These are phyloP conservation scores for Populus hybrid DNA, from an alignment of 441 rosid genomes.

Conservation along the genomic window DNA sequence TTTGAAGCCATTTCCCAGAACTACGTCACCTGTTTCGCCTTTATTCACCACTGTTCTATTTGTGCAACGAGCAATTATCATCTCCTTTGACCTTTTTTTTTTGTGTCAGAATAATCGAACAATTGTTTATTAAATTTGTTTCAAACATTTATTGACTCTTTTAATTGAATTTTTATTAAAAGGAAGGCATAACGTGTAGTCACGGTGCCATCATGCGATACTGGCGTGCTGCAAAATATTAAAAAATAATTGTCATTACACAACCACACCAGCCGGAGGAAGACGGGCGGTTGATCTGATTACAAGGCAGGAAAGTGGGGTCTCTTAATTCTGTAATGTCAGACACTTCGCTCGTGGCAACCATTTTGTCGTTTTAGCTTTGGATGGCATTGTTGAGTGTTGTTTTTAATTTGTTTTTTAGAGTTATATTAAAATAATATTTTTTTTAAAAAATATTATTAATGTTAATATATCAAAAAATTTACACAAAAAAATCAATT, in stretches of 20 bases:
- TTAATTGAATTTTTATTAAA: no score
- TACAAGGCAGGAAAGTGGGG: neutral
- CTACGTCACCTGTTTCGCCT: constrained; percentile 18
- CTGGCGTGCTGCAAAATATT: neutral
- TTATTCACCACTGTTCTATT: neutral
- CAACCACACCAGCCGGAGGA: neutral
- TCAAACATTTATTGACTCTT: neutral
- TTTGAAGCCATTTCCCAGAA: constrained; percentile 7
- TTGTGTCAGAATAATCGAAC: neutral
- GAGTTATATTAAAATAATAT: no score
- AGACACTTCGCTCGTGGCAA: neutral
- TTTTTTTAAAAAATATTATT: no score
- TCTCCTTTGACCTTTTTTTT: neutral
- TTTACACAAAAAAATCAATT: no score
- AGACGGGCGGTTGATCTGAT: neutral
- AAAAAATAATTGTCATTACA: no score
- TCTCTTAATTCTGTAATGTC: neutral
- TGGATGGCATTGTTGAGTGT: no score
- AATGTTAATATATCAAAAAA: no score
- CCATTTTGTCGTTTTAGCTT: neutral
- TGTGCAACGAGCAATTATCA: neutral
- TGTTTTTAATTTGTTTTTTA: no score
- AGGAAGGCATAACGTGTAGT: neutral
- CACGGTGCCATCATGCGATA: neutral
- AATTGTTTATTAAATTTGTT: neutral